Conservation (phyloP, 352 stramenopile genomes). For the Phytophthora cryptogea region DNA sequence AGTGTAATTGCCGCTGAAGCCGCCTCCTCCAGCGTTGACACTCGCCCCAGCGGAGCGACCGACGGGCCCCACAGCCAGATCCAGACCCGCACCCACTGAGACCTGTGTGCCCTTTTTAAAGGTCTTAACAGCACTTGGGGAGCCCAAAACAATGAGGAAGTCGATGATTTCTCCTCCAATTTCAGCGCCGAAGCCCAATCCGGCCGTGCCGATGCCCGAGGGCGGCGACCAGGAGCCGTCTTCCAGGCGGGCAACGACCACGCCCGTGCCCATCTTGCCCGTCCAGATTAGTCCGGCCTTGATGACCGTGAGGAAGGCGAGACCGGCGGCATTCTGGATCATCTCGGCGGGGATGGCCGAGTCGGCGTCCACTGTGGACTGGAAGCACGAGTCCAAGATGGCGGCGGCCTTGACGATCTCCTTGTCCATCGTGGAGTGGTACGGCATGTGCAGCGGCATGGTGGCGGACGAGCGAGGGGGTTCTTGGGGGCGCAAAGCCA, state of each 20-base stretch:
- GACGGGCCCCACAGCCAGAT: slow-evolving; percentile 76
- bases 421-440: slow-evolving; percentile 89
- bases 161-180: slow-evolving; percentile 88
- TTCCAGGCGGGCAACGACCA: slow-evolving; percentile 79
- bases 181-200: slow-evolving; percentile 81
- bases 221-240: slow-evolving; percentile 85
- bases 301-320: slow-evolving; percentile 87
- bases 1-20: slow-evolving; percentile 84
- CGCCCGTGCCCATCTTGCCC: slow-evolving; percentile 81
- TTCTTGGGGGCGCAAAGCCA: not conserved
- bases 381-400: slow-evolving; percentile 87
- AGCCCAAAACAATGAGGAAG: slow-evolving; percentile 90
- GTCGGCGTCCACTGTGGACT: slow-evolving; percentile 73
- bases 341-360: slow-evolving; percentile 79
- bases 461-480: not conserved
- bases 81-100: slow-evolving; percentile 74
- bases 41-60: slow-evolving; percentile 72
- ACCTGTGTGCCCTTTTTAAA: slow-evolving; percentile 88
- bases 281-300: slow-evolving; percentile 88
- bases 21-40: slow-evolving; percentile 77
- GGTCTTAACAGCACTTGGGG: slow-evolving; percentile 64
- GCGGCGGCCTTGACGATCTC: slow-evolving; percentile 81
- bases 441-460: slow-evolving; percentile 88
- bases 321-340: slow-evolving; percentile 71
- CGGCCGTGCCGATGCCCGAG: slow-evolving; percentile 81